Conservation (phyloP, 768 basidiomycete genomes). For the Phlegmacium glaucopus region DNA sequence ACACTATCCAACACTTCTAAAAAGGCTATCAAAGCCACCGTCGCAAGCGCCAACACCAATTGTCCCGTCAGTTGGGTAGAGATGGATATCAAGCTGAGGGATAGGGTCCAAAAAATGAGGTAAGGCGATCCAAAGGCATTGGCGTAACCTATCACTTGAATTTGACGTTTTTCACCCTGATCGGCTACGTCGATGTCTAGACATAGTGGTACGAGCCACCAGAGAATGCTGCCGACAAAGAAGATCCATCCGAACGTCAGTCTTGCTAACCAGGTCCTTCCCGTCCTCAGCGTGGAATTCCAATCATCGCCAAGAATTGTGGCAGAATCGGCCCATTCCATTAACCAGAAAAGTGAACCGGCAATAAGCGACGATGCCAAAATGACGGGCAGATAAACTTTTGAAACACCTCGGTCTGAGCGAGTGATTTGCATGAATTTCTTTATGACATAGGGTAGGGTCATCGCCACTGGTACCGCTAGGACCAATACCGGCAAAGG, state of each 20-base stretch:
- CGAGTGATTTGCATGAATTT: constrained; percentile 61
- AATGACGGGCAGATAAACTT: constrained; percentile 55
- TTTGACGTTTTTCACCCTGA: constrained; percentile 32
- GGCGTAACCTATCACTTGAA: constrained; percentile 72
- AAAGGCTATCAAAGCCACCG: constrained; percentile 67
- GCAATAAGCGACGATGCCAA: constrained; percentile 56
- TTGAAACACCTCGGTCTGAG: constrained; percentile 73
- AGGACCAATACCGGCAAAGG: constrained; percentile 56
- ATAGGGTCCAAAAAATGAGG: constrained; percentile 73
- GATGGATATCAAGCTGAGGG: constrained; percentile 59
- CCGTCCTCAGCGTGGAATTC: constrained; percentile 41
- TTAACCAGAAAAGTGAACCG: constrained; percentile 68
- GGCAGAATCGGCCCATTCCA: constrained; percentile 76
- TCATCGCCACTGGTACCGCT: constrained; percentile 52
- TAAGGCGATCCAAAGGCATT: constrained; percentile 91
- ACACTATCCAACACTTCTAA: constrained; percentile 81
- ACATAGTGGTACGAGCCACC: constrained; percentile 75
- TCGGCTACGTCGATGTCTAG: constrained; percentile 51
- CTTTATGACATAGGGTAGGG: constrained; percentile 52
- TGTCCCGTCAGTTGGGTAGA: constrained; percentile 83
- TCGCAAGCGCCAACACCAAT: constrained; percentile 60
- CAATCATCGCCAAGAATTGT: constrained; percentile 38
- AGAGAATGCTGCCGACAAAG: constrained; percentile 55
- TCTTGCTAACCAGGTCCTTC: constrained; percentile 63
- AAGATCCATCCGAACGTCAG: constrained; percentile 46